Percentiles rank a stretch among this genome's conserved stretches.
Conservation (phyloP, 306 rosid species). For the Acmispon strigosus region DNA sequence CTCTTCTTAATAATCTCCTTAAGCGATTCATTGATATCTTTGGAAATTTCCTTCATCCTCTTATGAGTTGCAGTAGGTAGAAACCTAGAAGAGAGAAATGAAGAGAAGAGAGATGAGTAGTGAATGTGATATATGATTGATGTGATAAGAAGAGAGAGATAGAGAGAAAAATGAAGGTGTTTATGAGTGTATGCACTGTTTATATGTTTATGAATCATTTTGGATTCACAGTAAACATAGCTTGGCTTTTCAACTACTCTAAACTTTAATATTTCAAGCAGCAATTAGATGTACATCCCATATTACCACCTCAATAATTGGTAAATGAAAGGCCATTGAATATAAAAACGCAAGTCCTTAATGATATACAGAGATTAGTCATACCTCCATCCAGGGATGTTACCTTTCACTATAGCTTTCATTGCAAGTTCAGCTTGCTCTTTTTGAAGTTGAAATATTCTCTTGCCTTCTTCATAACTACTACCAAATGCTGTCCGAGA, state of each 20-base stretch:
- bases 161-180: too few relatives aligned
- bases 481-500: slow-evolving; percentile 44
- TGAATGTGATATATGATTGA: too few relatives aligned
- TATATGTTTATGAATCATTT: too few relatives aligned
- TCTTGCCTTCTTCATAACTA: slow-evolving; percentile 42
- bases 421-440: slow-evolving; percentile 13
- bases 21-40: slow-evolving; percentile 20
- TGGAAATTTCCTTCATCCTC: slow-evolving; percentile 30
- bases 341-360: neutral
- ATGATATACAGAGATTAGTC: neutral
- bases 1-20: slow-evolving; percentile 32
- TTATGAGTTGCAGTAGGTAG: slow-evolving; percentile 26
- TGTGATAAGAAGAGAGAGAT: too few relatives aligned
- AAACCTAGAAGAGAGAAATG: slow-evolving; percentile 41
- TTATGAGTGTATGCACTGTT: too few relatives aligned
- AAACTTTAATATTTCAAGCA: neutral
- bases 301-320: neutral
- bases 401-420: neutral
- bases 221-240: too few relatives aligned
- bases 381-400: slow-evolving; percentile 53
- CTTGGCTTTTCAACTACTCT: neutral
- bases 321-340: neutral
- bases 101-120: too few relatives aligned
- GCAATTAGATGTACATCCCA: neutral
- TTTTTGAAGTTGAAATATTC: slow-evolving; percentile 40